Percentiles rank a stretch among this genome's conserved stretches.
These are phyloP conservation scores for Crinitomyces ghanaensis DNA, from an alignment of 805 yeast species.

Conservation along the genomic window DNA sequence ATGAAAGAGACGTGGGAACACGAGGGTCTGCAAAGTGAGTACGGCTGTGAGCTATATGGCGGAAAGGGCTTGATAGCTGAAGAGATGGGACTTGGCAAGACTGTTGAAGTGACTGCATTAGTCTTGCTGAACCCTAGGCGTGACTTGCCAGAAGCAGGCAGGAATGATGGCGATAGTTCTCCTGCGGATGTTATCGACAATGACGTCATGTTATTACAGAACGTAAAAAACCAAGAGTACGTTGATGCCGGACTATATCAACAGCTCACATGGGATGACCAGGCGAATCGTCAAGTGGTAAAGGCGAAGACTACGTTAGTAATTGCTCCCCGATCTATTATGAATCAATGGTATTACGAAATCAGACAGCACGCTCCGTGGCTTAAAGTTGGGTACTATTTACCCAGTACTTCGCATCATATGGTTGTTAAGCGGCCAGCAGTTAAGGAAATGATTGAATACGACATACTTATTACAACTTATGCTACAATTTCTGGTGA, in stretches of 20 bases:
- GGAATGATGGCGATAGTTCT: not conserved
- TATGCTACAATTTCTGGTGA: constrained; percentile 64
- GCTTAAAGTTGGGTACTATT: constrained; percentile 50
- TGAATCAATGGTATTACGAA: constrained; percentile 81
- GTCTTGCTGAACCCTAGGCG: constrained; percentile 50
- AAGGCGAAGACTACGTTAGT: constrained; percentile 65
- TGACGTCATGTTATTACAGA: not conserved
- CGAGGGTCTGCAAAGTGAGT: too few species aligned
- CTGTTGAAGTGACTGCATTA: constrained; percentile 70
- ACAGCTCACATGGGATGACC: constrained; percentile 24
- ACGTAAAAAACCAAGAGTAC: not conserved
- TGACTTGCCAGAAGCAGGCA: not conserved
- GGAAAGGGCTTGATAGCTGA: constrained; percentile 68
- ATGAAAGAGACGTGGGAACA: not conserved
- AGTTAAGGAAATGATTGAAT: constrained; percentile 43
- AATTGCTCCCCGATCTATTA: constrained; percentile 75
- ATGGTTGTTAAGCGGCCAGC: constrained; percentile 24
- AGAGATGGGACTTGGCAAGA: constrained; percentile 97
- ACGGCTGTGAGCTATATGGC: constrained; percentile 23
- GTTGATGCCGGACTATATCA: not conserved
- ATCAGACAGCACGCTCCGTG: constrained; percentile 47
- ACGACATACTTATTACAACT: constrained; percentile 74
- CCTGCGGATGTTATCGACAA: not conserved
- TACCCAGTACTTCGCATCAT: constrained; percentile 36
- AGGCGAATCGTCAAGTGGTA: constrained; percentile 34